Evolutionary conservation across 192 early-diverging fungal species (phyloP), one percentile per base, ranked within the genome.

Genomic region (Thoreauomyces humboldtii): DNA sequence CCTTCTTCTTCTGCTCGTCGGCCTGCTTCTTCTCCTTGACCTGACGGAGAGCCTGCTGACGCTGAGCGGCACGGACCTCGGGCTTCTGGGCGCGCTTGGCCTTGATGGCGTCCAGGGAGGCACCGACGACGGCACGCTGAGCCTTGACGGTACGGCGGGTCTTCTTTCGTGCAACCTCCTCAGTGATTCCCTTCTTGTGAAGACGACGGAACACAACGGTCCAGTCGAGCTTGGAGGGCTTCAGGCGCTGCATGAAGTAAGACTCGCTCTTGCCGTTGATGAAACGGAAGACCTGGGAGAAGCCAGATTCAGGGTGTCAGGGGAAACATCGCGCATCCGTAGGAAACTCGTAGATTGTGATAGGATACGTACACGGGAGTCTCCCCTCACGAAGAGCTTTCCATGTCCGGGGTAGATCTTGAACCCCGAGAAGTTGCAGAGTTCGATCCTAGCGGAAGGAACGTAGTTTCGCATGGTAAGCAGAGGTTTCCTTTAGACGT

Each of bases 381-480:
- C 97, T 63, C 79, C 65, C 57, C 90, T 90, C 73, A 99, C 88
- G 75, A 85, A 99, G 61, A 89, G 83, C 86, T 89, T 92, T 64
- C 97, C 97, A 80, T 93, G 92, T 77, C 91, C 92, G 56, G 97
- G 97, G 88, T 99, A 97, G 90, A 99, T 98, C 89, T 97, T 97
- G 87, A 89, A 91, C 71, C 94, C 92, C 69, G 94, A 96, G 80
- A 99, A 98, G 74, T 90, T 88, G 87, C 95, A 97, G 74, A 74
- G 73, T 60, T 78, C 50, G 37, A 42, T 55, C 50, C 51, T 60
- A 14, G 4, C 4, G 31, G 35, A 34, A 27, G 50, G 25, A 52
- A 43, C n/a, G n/a, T n/a, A n/a, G n/a, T n/a, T n/a, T n/a, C n/a
- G n/a, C n/a, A n/a, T n/a, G n/a, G n/a, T n/a, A n/a, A n/a, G n/a